A percentile compares a stretch with the other conserved stretches of the same genome.
phyloP scores from a whole-genome alignment of 306 rosid genomes.

The Argentina anserina region DNA sequence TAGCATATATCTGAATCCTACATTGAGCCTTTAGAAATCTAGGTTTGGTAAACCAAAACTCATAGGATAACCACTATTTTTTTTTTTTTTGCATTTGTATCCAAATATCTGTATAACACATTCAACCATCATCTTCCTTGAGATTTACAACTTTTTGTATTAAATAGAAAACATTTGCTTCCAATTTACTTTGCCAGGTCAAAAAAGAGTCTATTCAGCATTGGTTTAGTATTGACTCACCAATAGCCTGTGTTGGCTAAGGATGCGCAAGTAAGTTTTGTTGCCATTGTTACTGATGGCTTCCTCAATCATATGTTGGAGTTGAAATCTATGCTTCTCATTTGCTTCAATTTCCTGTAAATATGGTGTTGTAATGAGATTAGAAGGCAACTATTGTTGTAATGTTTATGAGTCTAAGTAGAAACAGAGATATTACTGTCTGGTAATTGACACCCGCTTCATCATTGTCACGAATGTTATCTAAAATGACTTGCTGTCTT shows the following conservation, averaged over 20 bases:
- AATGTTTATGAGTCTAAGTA: not conserved
- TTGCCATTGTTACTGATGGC: constrained; percentile 53
- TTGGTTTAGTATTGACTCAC: constrained; percentile 28
- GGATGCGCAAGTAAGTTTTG: constrained; percentile 56
- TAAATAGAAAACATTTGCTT: not conserved
- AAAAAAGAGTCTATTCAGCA: not conserved
- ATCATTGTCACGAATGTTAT: constrained; percentile 61
- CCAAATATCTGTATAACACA: not conserved
- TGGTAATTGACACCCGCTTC: constrained; percentile 54
- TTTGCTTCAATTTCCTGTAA: constrained; percentile 58
- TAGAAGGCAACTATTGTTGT: not conserved
- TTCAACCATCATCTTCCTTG: constrained; percentile 6
- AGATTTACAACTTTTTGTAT: constrained; percentile 1
- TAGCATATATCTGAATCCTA: not conserved
- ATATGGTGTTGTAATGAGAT: constrained; percentile 16
- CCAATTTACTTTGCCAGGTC: constrained; percentile 1
- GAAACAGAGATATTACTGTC: constrained; percentile 27
- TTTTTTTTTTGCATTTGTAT: not conserved
- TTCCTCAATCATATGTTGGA: constrained; percentile 58
- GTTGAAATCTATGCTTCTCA: constrained; percentile 53
- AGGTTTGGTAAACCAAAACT: not conserved
- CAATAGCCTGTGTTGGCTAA: constrained; percentile 61
- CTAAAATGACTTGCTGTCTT: constrained; percentile 53
- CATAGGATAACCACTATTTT: no score
- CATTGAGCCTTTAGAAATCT: not conserved